Base-by-base conservation (phyloP, 2,329 filamentous ascomycete species). In the Calonectria hawksworthii region DNA sequence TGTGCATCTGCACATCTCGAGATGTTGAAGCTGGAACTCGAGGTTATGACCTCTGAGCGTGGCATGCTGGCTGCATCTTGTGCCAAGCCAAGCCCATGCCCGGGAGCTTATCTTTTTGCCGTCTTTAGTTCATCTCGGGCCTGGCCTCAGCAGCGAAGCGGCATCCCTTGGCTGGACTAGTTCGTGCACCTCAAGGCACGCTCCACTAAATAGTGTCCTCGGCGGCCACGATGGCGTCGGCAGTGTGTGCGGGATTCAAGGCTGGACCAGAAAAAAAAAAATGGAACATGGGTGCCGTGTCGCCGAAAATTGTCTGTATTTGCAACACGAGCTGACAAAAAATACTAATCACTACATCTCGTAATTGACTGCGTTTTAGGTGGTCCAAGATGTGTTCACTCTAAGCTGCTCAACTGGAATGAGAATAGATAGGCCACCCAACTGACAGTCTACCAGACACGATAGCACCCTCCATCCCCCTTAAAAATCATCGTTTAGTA, bases 131-230 rank as follows among this genome's bases (percentile, higher is more conserved):
- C 34, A 63, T 63, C 36, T 41, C 56, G 34, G 56, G 11, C 7
- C 56, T 23, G 38, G 23, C 56, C 56, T 61, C 26, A 34, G 14
- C 9, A 16, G 4, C 23, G 56, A 63, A 4, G 21, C 6, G 23
- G 56, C 36, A 41, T 36, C 56, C n/a, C 9, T 34, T 32, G 21
- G 30, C 8, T 10, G 36, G 23, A 6, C 14, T 30, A 34, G 56
- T 63, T 63, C 34, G 34, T 23, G 32, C 21, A 18, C 26, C 36
- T 26, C 10, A 10, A 23, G 23, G 11, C 23, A 14, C 36, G 56
- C n/a, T 63, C 56, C 56, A 63, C 56, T 41, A 18, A 63, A 41
- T 63, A 63, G 36, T 38, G 23, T 41, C 56, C 56, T 63, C 56
- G 56, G 56, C 14, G 56, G 13, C 9, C 18, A 13, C 16, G 18